Conservation (phyloP, 306 rosid species). For the Quercus alba region DNA sequence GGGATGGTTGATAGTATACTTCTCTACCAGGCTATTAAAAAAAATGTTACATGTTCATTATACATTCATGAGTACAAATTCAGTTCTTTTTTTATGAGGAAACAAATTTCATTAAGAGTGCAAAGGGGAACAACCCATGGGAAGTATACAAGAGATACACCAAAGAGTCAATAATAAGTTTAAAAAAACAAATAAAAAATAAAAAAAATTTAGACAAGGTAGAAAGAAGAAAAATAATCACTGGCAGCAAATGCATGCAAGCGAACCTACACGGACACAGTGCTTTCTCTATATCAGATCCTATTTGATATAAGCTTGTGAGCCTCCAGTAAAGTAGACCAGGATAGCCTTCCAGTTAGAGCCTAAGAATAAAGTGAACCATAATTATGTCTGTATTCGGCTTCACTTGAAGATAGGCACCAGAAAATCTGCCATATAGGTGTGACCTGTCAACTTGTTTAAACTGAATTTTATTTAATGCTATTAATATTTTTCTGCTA, state of each 20-base stretch:
- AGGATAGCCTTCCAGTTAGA: background rate
- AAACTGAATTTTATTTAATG: background rate
- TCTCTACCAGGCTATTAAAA: background rate
- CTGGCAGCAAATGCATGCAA: too few relatives aligned
- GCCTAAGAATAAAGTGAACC: background rate
- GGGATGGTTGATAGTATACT: background rate
- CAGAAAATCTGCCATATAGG: background rate
- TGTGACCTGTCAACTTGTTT: background rate
- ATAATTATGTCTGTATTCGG: background rate
- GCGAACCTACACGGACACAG: background rate
- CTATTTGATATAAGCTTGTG: background rate
- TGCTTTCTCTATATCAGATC: background rate
- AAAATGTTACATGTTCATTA: background rate
- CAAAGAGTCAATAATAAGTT: too few relatives aligned
- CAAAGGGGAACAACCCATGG: too few relatives aligned
- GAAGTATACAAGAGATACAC: too few relatives aligned
- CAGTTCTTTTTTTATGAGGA: too few relatives aligned
- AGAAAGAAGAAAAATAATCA: too few relatives aligned
- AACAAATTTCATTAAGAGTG: too few relatives aligned
- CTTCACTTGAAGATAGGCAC: background rate
- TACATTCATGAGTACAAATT: too few relatives aligned
- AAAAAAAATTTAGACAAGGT: too few relatives aligned
- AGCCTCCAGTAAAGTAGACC: background rate
- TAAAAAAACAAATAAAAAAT: too few relatives aligned
- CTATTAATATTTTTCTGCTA: background rate